Percentiles rank a stretch among this genome's conserved stretches.
Evolutionary conservation across 2,329 filamentous ascomycete species (phyloP).

Genomic region (Diplodia scrobiculata): DNA sequence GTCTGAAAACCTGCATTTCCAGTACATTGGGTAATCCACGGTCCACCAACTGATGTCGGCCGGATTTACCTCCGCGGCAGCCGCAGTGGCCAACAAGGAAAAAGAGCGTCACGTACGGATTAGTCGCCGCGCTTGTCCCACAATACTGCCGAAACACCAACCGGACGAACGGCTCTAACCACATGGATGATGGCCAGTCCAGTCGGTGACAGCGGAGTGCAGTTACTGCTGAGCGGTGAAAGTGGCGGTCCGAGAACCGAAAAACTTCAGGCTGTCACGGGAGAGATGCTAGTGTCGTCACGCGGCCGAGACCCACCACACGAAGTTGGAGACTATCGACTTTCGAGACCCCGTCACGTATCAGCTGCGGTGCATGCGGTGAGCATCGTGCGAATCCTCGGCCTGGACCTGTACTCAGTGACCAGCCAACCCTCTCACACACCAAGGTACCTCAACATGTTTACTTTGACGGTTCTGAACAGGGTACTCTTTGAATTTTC

Average conservation of each 20-base stretch:
- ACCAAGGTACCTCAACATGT: background rate
- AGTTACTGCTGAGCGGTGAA: conserved; percentile 21
- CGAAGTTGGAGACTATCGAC: background rate
- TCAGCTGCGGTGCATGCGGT: background rate
- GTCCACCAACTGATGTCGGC: background rate
- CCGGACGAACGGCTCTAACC: background rate
- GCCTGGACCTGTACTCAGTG: background rate
- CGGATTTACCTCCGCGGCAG: conserved; percentile 18
- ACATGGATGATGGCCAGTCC: background rate
- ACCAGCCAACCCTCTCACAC: background rate
- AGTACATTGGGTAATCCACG: background rate
- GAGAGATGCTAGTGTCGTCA: conserved; percentile 9
- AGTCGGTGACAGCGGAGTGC: background rate
- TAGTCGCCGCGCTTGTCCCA: conserved; percentile 8
- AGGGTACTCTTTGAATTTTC: background rate
- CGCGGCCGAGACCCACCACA: conserved; percentile 1
- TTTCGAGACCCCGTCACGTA: background rate
- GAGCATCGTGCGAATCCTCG: conserved; percentile 1
- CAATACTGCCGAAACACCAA: conserved; percentile 9
- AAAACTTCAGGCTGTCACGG: conserved; percentile 10
- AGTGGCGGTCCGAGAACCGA: conserved; percentile 10
- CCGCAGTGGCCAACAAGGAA: background rate
- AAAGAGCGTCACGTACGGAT: background rate
- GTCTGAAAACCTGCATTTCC: background rate
- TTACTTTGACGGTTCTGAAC: background rate